These are phyloP conservation scores for Erodium trifolium DNA, from an alignment of 441 rosid species.

Conservation along the genomic window DNA sequence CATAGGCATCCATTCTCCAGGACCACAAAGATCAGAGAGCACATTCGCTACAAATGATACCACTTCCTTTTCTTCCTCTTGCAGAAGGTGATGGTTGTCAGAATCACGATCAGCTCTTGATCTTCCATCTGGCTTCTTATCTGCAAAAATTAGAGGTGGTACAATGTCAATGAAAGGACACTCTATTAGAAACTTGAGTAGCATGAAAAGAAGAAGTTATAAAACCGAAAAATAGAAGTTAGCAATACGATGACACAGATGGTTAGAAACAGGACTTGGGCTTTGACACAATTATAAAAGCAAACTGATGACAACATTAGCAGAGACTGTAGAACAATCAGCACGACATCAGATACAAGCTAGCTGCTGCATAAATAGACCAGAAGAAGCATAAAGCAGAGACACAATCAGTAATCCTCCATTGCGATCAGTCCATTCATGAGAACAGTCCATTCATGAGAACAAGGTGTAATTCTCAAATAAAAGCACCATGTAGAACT, in stretches of 20 bases:
- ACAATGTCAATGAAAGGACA: conserved; percentile 22
- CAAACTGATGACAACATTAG: too few relatives aligned
- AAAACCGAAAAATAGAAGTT: too few relatives aligned
- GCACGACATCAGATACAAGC: neutral
- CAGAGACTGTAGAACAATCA: too few relatives aligned
- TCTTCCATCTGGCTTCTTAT: conserved; percentile 76
- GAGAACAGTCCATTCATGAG: neutral
- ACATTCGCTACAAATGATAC: conserved; percentile 97
- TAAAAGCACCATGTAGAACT: neutral
- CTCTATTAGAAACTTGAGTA: neutral
- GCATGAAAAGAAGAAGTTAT: neutral
- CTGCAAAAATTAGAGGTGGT: conserved; percentile 30
- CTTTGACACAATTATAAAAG: too few relatives aligned
- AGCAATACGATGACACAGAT: too few relatives aligned
- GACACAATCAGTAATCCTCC: neutral
- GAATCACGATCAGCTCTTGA: conserved; percentile 73
- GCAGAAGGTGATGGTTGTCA: conserved; percentile 82
- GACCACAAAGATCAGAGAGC: conserved; percentile 93
- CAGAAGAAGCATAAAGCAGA: neutral
- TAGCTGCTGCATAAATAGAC: neutral
- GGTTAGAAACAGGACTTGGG: too few relatives aligned
- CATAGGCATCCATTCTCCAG: conserved; percentile 99
- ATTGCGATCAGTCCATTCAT: neutral
- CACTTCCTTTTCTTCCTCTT: conserved; percentile 88
- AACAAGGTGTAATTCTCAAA: neutral